A percentile compares a stretch with the other conserved stretches of the same genome.
These are phyloP conservation scores for Ophiostoma montium DNA, from an alignment of 2,329 filamentous ascomycete genomes.

Conservation along the genomic window DNA sequence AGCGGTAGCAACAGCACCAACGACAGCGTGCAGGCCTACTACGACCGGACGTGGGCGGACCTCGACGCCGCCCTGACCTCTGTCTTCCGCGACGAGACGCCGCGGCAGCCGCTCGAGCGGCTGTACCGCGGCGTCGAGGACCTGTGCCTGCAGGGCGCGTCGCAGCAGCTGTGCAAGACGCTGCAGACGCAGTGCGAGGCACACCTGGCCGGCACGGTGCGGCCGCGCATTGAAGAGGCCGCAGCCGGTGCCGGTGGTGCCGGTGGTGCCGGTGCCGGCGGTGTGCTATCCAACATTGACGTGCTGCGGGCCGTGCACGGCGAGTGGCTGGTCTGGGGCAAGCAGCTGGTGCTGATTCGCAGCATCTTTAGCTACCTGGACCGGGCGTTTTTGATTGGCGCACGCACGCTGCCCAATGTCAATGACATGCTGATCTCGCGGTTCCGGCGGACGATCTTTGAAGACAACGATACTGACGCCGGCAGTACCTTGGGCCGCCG, in stretches of 20 bases:
- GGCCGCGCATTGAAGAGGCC: constrained; percentile 36
- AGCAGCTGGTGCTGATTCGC: constrained; percentile 64
- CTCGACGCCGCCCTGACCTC: constrained; percentile 58
- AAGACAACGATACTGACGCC: constrained; percentile 8
- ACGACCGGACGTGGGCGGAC: constrained; percentile 59
- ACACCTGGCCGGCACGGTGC: constrained; percentile 50
- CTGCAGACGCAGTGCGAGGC: constrained; percentile 51
- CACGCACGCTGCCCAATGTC: constrained; percentile 54
- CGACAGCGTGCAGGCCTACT: constrained; percentile 61
- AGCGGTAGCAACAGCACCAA: constrained; percentile 17
- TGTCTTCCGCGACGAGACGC: constrained; percentile 53
- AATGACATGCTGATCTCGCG: constrained; percentile 67
- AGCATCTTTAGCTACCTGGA: constrained; percentile 93
- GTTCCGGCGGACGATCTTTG: constrained; percentile 51
- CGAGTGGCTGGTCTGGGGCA: constrained; percentile 66
- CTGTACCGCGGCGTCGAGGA: constrained; percentile 88
- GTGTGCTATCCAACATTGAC: constrained; percentile 37
- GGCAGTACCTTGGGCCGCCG: constrained; percentile 21
- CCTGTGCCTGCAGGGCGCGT: constrained; percentile 65
- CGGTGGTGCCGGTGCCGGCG: too few relatives aligned
- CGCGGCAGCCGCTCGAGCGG: constrained; percentile 66
- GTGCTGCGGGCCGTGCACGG: constrained; percentile 41
- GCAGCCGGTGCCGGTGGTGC: constrained; percentile 33
- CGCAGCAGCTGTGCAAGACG: constrained; percentile 50
- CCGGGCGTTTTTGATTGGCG: constrained; percentile 69